These are phyloP conservation scores for Talaromyces borbonicus DNA, from an alignment of 495 filamentous ascomycete genomes.

Conservation along the genomic window DNA sequence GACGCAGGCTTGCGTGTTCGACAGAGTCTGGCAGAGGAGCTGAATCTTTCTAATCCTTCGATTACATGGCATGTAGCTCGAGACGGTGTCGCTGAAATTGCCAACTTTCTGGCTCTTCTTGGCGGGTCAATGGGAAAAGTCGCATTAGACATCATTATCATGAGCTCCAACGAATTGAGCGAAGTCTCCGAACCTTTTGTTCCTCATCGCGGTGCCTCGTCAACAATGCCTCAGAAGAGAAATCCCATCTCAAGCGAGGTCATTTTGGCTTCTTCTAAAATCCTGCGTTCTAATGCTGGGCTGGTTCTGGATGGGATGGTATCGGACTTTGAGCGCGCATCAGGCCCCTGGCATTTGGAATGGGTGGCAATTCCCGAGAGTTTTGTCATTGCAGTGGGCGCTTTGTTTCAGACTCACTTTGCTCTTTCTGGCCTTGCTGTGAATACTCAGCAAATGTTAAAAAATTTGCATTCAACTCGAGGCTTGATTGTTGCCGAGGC, in stretches of 20 bases:
- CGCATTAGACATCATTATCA: constrained; percentile 45
- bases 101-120: constrained; percentile 40
- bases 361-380: constrained; percentile 43
- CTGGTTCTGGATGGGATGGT: constrained; percentile 45
- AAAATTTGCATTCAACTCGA: constrained; percentile 37
- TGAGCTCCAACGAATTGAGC: constrained; percentile 44
- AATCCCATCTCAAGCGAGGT: constrained; percentile 46
- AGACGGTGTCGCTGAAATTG: constrained; percentile 39
- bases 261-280: constrained; percentile 41
- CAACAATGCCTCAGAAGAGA: constrained; percentile 47
- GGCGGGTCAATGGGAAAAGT: constrained; percentile 41
- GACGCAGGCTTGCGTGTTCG: constrained; percentile 29
- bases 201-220: constrained; percentile 41
- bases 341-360: constrained; percentile 45
- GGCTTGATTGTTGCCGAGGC: constrained; percentile 46
- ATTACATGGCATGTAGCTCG: constrained; percentile 41
- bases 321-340: constrained; percentile 43
- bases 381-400: constrained; percentile 41
- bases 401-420: constrained; percentile 38
- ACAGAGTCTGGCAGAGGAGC: constrained; percentile 26
- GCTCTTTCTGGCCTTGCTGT: constrained; percentile 38
- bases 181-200: constrained; percentile 47
- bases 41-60: constrained; percentile 26
- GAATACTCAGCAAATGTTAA: constrained; percentile 33
- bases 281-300: constrained; percentile 37